phyloP scores from a whole-genome alignment of 2,329 filamentous ascomycete species.

The Dactylonectria macrodidyma region DNA sequence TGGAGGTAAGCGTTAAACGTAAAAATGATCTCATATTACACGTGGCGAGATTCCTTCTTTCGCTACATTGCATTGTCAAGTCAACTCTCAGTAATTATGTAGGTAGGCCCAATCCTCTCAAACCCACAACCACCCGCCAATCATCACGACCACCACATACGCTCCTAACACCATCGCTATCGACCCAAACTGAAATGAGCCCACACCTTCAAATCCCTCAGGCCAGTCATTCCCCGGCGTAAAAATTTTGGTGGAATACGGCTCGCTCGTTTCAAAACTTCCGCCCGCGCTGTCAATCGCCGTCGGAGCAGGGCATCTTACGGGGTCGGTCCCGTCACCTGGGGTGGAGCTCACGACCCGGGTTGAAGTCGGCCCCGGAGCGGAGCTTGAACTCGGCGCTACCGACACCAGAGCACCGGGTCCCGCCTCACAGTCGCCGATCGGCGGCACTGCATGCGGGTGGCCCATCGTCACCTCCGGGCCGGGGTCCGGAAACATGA shows the following conservation, averaged over 20 bases:
- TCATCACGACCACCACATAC: not conserved
- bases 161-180: not conserved
- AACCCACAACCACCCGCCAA: not conserved
- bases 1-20: not conserved
- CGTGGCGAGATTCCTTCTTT: not conserved
- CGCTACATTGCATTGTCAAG: not conserved
- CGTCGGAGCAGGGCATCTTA: not conserved
- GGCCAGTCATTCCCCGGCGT: slow-evolving; percentile 6
- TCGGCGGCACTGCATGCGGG: slow-evolving; percentile 26
- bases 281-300: not conserved
- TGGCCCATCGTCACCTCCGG: slow-evolving; percentile 57
- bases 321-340: not conserved
- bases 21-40: not conserved
- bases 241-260: not conserved
- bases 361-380: not conserved
- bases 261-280: not conserved
- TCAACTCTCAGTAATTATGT: not conserved
- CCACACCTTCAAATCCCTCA: not conserved
- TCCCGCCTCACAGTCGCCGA: slow-evolving; percentile 25
- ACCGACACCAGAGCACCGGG: not conserved
- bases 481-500: slow-evolving; percentile 75
- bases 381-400: not conserved
- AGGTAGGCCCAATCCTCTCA: not conserved
- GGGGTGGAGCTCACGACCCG: not conserved
- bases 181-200: not conserved